Evolutionary conservation across 179 eudicot genomes (phyloP), one percentile per base, ranked within the genome.

Genomic region (Heliamphora pulchella): DNA sequence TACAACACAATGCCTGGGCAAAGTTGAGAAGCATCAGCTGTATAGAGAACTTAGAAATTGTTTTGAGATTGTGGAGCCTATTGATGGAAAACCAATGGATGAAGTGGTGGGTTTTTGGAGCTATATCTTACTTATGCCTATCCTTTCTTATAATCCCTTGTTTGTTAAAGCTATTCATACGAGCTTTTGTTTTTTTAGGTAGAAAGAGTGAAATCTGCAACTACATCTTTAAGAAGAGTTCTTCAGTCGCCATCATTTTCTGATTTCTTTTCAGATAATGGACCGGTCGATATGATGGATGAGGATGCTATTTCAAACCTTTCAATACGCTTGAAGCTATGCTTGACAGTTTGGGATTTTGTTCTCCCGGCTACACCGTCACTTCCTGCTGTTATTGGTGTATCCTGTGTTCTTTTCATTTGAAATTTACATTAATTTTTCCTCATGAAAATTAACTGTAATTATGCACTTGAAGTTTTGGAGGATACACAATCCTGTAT

Each of bases 361-460:
- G 89, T 89, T 55, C 96, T 96, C 73, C 99, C 99, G 31, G 85
- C 75, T 20, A 94, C 99, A 41, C 99, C 99, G 81, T 96, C 98
- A 46, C 90, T 94, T 85, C 99, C 99, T 65, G 98, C 99, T 79
- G 99, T 94, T 66, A 92, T 96, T 83, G 99, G 99, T 82, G 99
- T 96, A 96, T 96, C 99, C 99, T 91, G 65, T 39, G 71, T 78
- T 63, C 57, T 39, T 76, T 51, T 9, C 14, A 4, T 63, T 80
- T 17, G 9, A 62, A 44, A 15, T 80, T 76, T 68, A 17, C 58
- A 4, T 63, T 22, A 39, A 18, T 74, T 46, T 65, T 58, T 61
- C 14, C 22, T 55, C 31, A 5, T 44, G 31, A 62, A 43, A 47
- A 41, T 20, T 8, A 51, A 76, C 17, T 22, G 53, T 3, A 31